phyloP scores from a whole-genome alignment of 495 filamentous ascomycete genomes.

The Penicillium pancosmium region DNA sequence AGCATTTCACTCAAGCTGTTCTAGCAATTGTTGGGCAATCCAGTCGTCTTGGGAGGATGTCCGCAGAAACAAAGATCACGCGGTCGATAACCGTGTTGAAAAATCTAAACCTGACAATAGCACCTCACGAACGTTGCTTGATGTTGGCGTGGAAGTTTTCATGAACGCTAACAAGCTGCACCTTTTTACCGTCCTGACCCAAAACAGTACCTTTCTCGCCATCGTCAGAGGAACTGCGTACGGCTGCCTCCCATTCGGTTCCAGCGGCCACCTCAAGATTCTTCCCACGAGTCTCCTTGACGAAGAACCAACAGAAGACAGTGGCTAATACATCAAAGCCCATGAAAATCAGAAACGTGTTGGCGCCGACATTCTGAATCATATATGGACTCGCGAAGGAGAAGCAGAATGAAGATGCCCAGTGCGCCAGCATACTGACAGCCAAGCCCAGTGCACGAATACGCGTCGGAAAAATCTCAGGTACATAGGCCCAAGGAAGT shows the following conservation, averaged over 20 bases:
- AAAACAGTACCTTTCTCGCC: constrained; percentile 20
- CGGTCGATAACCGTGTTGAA: too few species aligned
- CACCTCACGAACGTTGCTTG: constrained; percentile 15
- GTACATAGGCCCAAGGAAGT: constrained; percentile 30
- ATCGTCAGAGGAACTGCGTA: constrained; percentile 21
- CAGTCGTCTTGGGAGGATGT: too few species aligned
- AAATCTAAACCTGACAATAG: neutral
- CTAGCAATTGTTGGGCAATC: too few species aligned
- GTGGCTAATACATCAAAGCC: constrained; percentile 26
- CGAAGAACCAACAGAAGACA: constrained; percentile 31
- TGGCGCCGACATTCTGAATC: constrained; percentile 28
- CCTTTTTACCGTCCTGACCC: constrained; percentile 17
- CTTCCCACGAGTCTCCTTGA: constrained; percentile 31
- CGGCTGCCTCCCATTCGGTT: constrained; percentile 31
- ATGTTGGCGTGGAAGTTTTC: constrained; percentile 29
- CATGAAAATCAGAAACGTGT: constrained; percentile 34
- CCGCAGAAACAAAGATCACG: too few species aligned
- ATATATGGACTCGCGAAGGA: constrained; percentile 33
- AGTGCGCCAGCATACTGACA: constrained; percentile 32
- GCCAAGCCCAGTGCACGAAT: constrained; percentile 31
- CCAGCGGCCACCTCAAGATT: constrained; percentile 30
- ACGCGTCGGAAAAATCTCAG: constrained; percentile 34
- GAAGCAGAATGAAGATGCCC: constrained; percentile 35
- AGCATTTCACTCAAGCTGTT: neutral
- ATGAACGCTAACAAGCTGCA: constrained; percentile 26